Evolutionary conservation across 352 stramenopile genomes (phyloP).

Genomic region (Hyaloperonospora arabidopsidis): DNA sequence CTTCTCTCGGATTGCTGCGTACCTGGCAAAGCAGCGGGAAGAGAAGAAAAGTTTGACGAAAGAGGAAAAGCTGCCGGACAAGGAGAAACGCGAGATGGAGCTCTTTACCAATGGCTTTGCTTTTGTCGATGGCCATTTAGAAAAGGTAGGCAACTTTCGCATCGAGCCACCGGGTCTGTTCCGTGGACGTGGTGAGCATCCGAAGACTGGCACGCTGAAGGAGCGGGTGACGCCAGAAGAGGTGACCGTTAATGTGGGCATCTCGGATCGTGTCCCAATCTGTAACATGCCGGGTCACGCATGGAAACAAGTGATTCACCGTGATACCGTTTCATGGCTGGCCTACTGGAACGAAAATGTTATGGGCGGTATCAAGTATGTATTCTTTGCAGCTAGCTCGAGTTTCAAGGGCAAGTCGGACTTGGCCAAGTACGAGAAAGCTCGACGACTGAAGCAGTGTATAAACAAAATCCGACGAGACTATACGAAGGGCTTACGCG

Average conservation of each 20-base stretch:
- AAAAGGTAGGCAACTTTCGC: slow-evolving; percentile 96
- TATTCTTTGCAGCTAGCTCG: slow-evolving; percentile 95
- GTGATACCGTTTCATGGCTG: slow-evolving; percentile 86
- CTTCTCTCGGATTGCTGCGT: slow-evolving; percentile 90
- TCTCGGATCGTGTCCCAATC: slow-evolving; percentile 84
- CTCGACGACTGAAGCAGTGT: slow-evolving; percentile 93
- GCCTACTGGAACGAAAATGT: slow-evolving; percentile 99
- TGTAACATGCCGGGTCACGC: slow-evolving; percentile 91
- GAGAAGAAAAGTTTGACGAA: slow-evolving; percentile 95
- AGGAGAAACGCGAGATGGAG: slow-evolving; percentile 87
- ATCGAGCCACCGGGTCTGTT: slow-evolving; percentile 98
- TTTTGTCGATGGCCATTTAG: slow-evolving; percentile 96
- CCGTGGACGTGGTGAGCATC: slow-evolving; percentile 96
- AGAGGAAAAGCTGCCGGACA: slow-evolving; percentile 85
- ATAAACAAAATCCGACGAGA: slow-evolving; percentile 94
- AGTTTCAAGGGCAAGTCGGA: slow-evolving; percentile 99
- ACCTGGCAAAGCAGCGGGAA: slow-evolving; percentile 90
- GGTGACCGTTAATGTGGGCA: slow-evolving; percentile 96
- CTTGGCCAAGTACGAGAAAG: slow-evolving; percentile 99
- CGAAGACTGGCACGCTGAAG: slow-evolving; percentile 99
- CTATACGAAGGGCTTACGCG: slow-evolving; percentile 84
- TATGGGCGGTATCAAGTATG: slow-evolving; percentile 97
- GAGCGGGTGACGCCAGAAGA: slow-evolving; percentile 92
- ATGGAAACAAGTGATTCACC: slow-evolving; percentile 96
- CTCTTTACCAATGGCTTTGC: slow-evolving; percentile 93